Evolutionary conservation across 2,329 filamentous ascomycete genomes (phyloP), one percentile per base, ranked within the genome.

Genomic region (Metarhizium guizhouense): DNA sequence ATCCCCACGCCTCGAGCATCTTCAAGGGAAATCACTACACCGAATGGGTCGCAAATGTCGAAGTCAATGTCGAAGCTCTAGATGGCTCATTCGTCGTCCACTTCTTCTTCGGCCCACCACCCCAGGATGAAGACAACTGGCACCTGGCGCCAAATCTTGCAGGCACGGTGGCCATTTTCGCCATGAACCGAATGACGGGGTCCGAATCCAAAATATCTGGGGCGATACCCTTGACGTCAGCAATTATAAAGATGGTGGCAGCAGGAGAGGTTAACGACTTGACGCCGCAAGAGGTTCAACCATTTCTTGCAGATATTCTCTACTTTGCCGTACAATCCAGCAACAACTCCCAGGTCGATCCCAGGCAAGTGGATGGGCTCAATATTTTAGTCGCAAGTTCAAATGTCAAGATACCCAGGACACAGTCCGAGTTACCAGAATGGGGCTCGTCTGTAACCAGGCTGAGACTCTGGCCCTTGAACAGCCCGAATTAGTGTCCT

Each of bases 31-130:
- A 69, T 48, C 64, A 65, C 10, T 83, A 84, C 62, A 75, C 74
- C 6, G 79, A 92, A 62, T 93, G 88, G 81, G 76, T 84, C 29
- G 83, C 82, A 61, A 88, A 87, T 62, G 77, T 92, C 48, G 73
- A 75, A 16, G 81, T 85, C 25, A 74, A 77, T 54, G 85, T 83
- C 58, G 78, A 81, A 56, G 81, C 82, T 2, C 68, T 87, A 8
- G 74, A 78, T 11, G 80, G 78, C 1, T 82, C 85, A 0, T 89
- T 86, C 54, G 61, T 60, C 0, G 73, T 93, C 20, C 81, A 86
- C 64, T 73, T 92, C 57, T 92, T 91, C 69, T 65, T 90, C 2
- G 87, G 84, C 0, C 66, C 75, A 2, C 71, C 75, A 2, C 72
- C 78, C 0, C 60, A 64, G 3, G 72, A 83, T 43, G 63, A 73